phyloP scores from a whole-genome alignment of 176 grass and related monocot species.

The bread wheat (Triticum aestivum) region DNA sequence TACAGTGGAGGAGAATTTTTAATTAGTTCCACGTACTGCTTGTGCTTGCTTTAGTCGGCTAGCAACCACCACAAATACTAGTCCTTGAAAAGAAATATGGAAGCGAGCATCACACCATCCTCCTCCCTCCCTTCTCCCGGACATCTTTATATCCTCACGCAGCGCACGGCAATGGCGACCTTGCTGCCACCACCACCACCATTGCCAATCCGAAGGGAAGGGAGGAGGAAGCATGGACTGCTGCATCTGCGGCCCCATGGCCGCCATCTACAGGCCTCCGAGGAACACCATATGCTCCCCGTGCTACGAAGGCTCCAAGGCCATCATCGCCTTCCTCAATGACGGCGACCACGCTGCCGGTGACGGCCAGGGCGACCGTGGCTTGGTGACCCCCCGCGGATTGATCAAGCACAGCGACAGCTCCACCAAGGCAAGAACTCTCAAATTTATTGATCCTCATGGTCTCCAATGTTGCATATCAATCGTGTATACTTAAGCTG shows the following conservation, averaged over 20 bases:
- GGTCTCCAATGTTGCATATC: background rate
- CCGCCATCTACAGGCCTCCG: constrained; percentile 61
- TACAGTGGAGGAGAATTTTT: background rate
- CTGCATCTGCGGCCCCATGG: constrained; percentile 88
- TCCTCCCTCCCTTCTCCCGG: constrained; percentile 6
- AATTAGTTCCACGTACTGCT: background rate
- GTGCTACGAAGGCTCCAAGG: constrained; percentile 77
- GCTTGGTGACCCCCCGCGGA: background rate
- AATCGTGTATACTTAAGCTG: background rate
- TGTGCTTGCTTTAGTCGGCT: constrained; percentile 34
- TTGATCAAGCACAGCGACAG: background rate
- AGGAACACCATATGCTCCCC: constrained; percentile 70
- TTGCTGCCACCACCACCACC: background rate
- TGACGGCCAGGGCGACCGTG: background rate
- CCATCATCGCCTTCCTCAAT: constrained; percentile 60
- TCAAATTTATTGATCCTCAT: background rate
- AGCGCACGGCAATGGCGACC: constrained; percentile 11
- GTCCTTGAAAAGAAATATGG: constrained; percentile 36
- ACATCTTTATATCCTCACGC: constrained; percentile 37
- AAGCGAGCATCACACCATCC: constrained; percentile 24
- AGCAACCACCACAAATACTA: constrained; percentile 51
- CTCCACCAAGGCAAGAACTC: constrained; percentile 47
- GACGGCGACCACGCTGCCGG: background rate
- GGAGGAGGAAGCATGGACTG: constrained; percentile 68
- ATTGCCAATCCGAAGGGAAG: background rate